Evolutionary conservation across 179 eudicot genomes (phyloP).

Genomic region (Gypsophila paniculata): DNA sequence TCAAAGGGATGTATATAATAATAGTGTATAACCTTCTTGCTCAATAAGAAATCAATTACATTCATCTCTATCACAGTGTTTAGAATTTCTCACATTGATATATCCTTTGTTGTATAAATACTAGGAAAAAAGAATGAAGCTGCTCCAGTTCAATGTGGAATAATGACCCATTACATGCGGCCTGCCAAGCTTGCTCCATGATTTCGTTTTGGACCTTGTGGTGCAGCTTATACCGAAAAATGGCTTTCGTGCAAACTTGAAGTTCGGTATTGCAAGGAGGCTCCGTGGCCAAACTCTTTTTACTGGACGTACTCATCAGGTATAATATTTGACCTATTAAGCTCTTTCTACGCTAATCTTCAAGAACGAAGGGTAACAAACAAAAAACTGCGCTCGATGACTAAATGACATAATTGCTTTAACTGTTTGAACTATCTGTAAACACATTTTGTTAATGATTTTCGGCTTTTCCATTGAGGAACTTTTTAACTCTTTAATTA

Average conservation of each 20-base stretch:
- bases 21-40: no score
- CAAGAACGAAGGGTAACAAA: no score
- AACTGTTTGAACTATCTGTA: background rate
- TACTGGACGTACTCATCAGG: constrained; percentile 99
- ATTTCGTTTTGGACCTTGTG: constrained; percentile 10
- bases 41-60: no score
- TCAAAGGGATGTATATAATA: no score
- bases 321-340: constrained; percentile 24
- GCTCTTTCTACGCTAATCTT: background rate
- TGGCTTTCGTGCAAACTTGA: constrained; percentile 86
- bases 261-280: constrained; percentile 82
- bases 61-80: no score
- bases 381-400: no score
- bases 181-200: constrained; percentile 66
- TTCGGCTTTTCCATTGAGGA: background rate
- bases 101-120: constrained; percentile 13
- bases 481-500: background rate
- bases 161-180: constrained; percentile 79
- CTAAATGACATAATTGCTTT: background rate
- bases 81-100: no score
- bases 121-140: constrained; percentile 86
- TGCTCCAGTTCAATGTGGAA: constrained; percentile 76
- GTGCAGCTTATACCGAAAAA: constrained; percentile 53
- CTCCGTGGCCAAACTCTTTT: constrained; percentile 84
- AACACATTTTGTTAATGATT: background rate